These are phyloP conservation scores for Discostella stelligeroides DNA, from an alignment of 108 stramenopile species.

Conservation along the genomic window DNA sequence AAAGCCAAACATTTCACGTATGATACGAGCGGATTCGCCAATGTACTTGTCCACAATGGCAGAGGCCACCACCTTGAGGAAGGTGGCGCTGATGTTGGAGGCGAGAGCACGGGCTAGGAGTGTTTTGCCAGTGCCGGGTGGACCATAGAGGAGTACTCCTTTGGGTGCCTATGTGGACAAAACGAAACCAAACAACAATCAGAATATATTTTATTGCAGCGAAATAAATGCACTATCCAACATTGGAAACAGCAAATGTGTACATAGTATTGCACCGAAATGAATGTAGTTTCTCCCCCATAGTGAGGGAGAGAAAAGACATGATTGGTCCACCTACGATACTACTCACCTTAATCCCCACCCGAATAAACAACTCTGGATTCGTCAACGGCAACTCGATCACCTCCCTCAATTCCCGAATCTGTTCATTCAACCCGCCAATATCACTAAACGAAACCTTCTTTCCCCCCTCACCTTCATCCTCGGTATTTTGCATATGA, in stretches of 20 bases:
- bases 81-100: conserved; percentile 71
- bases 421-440: conserved; percentile 96
- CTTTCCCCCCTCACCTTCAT: conserved; percentile 77
- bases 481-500: conserved; percentile 95
- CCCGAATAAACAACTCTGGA: conserved; percentile 96
- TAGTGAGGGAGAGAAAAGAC: too few species aligned
- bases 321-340: too few species aligned
- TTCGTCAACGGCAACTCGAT: conserved; percentile 99
- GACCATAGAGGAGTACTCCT: conserved; percentile 84
- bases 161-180: conserved; percentile 43
- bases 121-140: conserved; percentile 79
- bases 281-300: too few species aligned
- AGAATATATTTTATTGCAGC: too few species aligned
- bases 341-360: conserved; percentile 96
- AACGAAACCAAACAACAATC: conserved; percentile 27
- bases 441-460: conserved; percentile 93
- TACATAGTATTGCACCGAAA: too few species aligned
- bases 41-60: conserved; percentile 87
- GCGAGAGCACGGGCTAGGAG: conserved; percentile 81
- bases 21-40: conserved; percentile 90
- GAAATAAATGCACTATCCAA: too few species aligned
- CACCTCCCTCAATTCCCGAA: conserved; percentile 96
- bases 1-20: conserved; percentile 86
- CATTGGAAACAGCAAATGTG: too few species aligned
- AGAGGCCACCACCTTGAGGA: conserved; percentile 78